Base-by-base conservation (phyloP, 208 protist genomes). In the Trypanosoma caninum region DNA sequence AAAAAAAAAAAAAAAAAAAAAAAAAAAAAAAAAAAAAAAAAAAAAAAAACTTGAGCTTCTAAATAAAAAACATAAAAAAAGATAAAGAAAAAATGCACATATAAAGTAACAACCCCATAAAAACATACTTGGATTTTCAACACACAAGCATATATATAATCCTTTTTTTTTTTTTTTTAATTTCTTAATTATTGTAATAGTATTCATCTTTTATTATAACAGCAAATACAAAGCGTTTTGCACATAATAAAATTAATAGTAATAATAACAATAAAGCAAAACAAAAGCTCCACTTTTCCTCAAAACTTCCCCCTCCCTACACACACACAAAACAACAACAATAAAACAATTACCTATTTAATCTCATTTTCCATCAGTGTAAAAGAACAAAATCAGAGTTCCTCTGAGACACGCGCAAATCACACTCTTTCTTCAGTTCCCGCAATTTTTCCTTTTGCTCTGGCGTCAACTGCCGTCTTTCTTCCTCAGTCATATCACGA, bases 391-490 rank as follows among this genome's bases (percentile, higher is more conserved):
- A 69, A 18, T 69, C 63, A 11, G 62, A 33, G n/a, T 76, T 50
- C 8, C 42, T 63, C 33, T 76, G 69, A 30, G 77, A 72, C 46
- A 78, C 35, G 10, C 69, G 59, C 18, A 79, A 16, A 27, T 91
- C 72, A 25, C 75, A 66, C 11, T n/a, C n/a, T n/a, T 62, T 64
- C 20, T 75, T 79, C 31, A 96, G 70, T 48, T 89, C 62, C 14
- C 80, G 74, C 27, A 96, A 50, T 50, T 68, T 81, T 30, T 83
- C 76, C 56, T 87, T 89, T 58, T 96, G 89, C 58, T 91, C 87
- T 20, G 80, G 75, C 7, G 81, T 84, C 25, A 96, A 61, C 34
- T 82, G 62, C 4, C 72, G 78, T 35, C 68, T 54, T 67, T 96
- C 89, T 53, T 86, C 69, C 59, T 79, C 74, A 22, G 77, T 91